Base-by-base conservation (phyloP, 345 rosid species). In the Gossypium herbaceum region DNA sequence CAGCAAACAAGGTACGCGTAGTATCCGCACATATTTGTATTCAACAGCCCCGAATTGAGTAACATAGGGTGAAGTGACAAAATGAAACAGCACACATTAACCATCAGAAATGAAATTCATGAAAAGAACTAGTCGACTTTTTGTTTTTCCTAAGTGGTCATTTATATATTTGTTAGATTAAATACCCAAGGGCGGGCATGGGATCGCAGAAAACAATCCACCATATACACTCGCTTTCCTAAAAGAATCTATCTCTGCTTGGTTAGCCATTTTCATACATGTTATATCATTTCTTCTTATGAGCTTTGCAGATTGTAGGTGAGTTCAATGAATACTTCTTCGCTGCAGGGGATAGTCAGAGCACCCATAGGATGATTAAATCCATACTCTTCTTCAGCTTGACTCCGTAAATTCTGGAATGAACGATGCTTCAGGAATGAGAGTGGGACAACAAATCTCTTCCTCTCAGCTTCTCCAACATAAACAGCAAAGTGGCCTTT, bases 321-420 rank as follows among this genome's bases (percentile, higher is more conserved):
- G 27, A 87, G 73, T 25, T 52, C 56, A 54, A 83, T 12, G 79
- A 87, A 91, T 0, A 29, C 77, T 1, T 86, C 86, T 84, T 87
- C 89, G 0, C 77, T 71, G 78, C 90, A 86, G 4, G 90, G 91
- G 27, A 91, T 81, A 9, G 85, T 88, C 29, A 91, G 71, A 27
- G 88, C 87, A 1, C 90, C 91, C 80, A 76, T 87, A 1, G 85
- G 89, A 83, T 86, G 87, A 55, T 83, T 66, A 9, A 79, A 84
- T 0, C 90, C 88, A 44, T 80, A 84, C 72, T 87, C 91, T 75
- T 91, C 86, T 25, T 85, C 91, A 0, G 85, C 81, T 78, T 79
- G 82, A 3, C 77, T 76, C n/a, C 86, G 81, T 67, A 86, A 75
- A 25, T 77, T 84, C 57, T 83, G 90, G 24, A 91, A 87, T 0